phyloP scores from a whole-genome alignment of 2,329 filamentous ascomycete species.

The Fusarium pseudonygamai region DNA sequence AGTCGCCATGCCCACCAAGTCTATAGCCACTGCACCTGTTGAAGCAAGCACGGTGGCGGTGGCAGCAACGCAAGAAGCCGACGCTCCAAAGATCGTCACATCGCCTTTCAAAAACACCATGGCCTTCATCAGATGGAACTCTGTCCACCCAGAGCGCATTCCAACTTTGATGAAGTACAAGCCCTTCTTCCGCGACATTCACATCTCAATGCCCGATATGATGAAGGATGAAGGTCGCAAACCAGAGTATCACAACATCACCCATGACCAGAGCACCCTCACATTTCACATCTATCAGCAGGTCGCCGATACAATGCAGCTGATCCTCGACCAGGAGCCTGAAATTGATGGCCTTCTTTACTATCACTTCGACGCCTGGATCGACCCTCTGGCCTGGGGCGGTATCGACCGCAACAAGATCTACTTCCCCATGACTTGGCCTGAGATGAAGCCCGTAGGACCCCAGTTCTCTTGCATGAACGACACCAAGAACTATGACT shows the following conservation, averaged over 20 bases:
- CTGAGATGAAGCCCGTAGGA: not conserved
- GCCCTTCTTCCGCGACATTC: not conserved
- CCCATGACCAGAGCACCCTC: not conserved
- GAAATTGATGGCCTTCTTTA: not conserved
- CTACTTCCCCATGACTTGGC: not conserved
- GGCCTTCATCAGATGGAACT: conserved; percentile 1
- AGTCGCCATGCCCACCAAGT: not conserved
- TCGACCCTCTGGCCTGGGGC: not conserved
- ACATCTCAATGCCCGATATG: not conserved
- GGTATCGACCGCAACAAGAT: not conserved
- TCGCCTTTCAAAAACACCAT: not conserved
- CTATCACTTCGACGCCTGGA: not conserved
- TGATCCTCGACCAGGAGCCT: not conserved
- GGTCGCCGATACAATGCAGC: not conserved
- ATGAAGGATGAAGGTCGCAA: not conserved
- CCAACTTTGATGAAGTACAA: not conserved
- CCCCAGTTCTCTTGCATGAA: not conserved
- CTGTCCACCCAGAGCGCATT: not conserved
- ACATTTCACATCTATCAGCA: not conserved
- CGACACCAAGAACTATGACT: not conserved
- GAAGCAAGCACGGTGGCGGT: not conserved
- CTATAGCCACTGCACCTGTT: not conserved
- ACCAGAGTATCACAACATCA: not conserved
- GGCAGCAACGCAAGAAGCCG: not conserved
- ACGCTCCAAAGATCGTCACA: not conserved